These are phyloP conservation scores for Ceratocystis cacaofunesta DNA, from an alignment of 2,329 filamentous ascomycete species.

Conservation along the genomic window DNA sequence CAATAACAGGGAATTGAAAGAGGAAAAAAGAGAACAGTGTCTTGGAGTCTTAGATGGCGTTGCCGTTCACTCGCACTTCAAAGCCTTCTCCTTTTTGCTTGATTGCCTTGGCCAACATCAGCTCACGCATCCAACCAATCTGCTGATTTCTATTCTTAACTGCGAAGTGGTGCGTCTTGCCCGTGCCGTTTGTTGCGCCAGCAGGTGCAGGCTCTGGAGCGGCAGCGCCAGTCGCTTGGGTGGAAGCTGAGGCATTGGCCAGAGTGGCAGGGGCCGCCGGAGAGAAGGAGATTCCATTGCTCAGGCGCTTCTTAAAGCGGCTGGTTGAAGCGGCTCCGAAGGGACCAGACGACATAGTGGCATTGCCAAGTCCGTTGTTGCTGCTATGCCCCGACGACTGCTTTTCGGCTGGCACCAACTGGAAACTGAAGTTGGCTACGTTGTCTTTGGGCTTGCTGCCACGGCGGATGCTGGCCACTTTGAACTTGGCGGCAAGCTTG, in stretches of 20 bases:
- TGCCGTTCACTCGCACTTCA: conserved; percentile 68
- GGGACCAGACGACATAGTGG: neutral
- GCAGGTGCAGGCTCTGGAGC: conserved; percentile 22
- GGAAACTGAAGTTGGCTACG: conserved; percentile 63
- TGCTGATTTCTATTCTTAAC: conserved; percentile 75
- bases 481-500: conserved; percentile 80
- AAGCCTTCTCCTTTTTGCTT: conserved; percentile 74
- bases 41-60: conserved; percentile 42
- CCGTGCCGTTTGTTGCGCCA: conserved; percentile 43
- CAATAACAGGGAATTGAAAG: conserved; percentile 10
- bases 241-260: conserved; percentile 31
- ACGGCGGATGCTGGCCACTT: conserved; percentile 53
- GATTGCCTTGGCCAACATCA: conserved; percentile 79
- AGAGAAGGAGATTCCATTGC: neutral
- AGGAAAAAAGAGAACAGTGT: conserved; percentile 10
- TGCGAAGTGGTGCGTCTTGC: conserved; percentile 87
- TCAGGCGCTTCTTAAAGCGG: conserved; percentile 15
- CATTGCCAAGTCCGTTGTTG: conserved; percentile 25
- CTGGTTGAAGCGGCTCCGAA: conserved; percentile 2
- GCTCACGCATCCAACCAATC: conserved; percentile 93
- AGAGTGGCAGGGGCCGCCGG: conserved; percentile 23
- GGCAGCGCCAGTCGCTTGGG: conserved; percentile 16
- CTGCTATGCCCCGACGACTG: conserved; percentile 24
- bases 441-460: conserved; percentile 36
- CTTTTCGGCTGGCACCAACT: conserved; percentile 59